Percentiles rank a stretch among this genome's conserved stretches.
Evolutionary conservation across 1,284 basidiomycete genomes (phyloP).

Genomic region (Malassezia globosa): DNA sequence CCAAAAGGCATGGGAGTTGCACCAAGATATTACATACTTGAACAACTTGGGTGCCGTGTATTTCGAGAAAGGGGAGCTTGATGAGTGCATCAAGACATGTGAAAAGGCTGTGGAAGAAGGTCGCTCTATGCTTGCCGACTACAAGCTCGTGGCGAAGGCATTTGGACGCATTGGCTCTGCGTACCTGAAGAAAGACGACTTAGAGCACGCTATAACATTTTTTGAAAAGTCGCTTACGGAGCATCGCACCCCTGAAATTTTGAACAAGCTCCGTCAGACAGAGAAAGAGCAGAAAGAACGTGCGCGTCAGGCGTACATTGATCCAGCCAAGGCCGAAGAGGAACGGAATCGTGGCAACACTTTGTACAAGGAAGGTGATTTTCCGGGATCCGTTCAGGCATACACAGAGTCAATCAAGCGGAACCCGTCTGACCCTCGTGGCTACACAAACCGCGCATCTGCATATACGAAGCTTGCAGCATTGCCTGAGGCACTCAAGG

Average conservation of each 20-base stretch:
- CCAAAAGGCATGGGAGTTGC: conserved; percentile 77
- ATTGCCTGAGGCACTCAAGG: conserved; percentile 89
- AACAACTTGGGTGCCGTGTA: conserved; percentile 61
- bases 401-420: conserved; percentile 97
- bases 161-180: conserved; percentile 79
- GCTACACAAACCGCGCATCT: conserved; percentile 93
- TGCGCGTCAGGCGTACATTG: conserved; percentile 73
- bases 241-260: conserved; percentile 85
- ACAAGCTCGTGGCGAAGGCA: conserved; percentile 58
- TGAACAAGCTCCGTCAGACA: conserved; percentile 65
- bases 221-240: conserved; percentile 65
- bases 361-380: conserved; percentile 62
- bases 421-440: conserved; percentile 74
- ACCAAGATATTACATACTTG: conserved; percentile 86
- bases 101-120: conserved; percentile 92
- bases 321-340: conserved; percentile 69
- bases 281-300: conserved; percentile 70
- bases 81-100: conserved; percentile 79
- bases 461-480: conserved; percentile 92
- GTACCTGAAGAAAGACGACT: conserved; percentile 70
- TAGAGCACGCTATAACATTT: conserved; percentile 55
- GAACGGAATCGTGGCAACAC: conserved; percentile 86
- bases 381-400: conserved; percentile 73
- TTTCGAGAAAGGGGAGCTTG: conserved; percentile 83
- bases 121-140: conserved; percentile 55